phyloP scores from a whole-genome alignment of 768 basidiomycete genomes.

The Tricholoma terreum region DNA sequence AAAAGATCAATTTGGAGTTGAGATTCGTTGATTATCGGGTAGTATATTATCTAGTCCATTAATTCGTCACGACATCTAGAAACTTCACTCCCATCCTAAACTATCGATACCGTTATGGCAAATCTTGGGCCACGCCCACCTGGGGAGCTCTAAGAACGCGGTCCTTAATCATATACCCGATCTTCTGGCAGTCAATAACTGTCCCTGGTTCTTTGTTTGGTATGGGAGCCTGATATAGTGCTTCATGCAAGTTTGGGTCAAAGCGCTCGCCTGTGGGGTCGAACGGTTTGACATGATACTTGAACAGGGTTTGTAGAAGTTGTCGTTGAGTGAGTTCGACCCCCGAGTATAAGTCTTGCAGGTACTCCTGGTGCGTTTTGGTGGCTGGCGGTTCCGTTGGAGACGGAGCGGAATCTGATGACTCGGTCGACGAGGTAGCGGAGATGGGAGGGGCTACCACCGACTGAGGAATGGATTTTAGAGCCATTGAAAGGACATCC shows the following conservation, averaged over 20 bases:
- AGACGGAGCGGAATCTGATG: constrained; percentile 27
- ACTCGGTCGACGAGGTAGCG: constrained; percentile 25
- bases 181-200: constrained; percentile 87
- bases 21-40: constrained; percentile 65
- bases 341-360: constrained; percentile 76
- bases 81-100: constrained; percentile 2
- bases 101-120: constrained; percentile 28
- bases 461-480: constrained; percentile 70
- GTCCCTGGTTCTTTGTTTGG: constrained; percentile 89
- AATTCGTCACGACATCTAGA: constrained; percentile 17
- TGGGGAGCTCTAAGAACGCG: constrained; percentile 91
- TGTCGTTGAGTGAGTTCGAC: constrained; percentile 91
- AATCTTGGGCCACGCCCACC: constrained; percentile 90
- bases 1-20: constrained; percentile 67
- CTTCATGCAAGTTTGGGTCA: constrained; percentile 95
- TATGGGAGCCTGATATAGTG: constrained; percentile 88
- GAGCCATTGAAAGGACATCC: constrained; percentile 83
- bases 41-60: constrained; percentile 19
- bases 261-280: constrained; percentile 92
- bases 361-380: constrained; percentile 57
- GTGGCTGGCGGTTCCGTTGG: constrained; percentile 23
- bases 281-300: constrained; percentile 89
- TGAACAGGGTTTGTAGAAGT: constrained; percentile 84
- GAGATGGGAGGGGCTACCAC: constrained; percentile 33
- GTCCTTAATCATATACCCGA: constrained; percentile 92